Conservation (phyloP, 2,329 filamentous ascomycete species). For the Botryosphaeria agaves region DNA sequence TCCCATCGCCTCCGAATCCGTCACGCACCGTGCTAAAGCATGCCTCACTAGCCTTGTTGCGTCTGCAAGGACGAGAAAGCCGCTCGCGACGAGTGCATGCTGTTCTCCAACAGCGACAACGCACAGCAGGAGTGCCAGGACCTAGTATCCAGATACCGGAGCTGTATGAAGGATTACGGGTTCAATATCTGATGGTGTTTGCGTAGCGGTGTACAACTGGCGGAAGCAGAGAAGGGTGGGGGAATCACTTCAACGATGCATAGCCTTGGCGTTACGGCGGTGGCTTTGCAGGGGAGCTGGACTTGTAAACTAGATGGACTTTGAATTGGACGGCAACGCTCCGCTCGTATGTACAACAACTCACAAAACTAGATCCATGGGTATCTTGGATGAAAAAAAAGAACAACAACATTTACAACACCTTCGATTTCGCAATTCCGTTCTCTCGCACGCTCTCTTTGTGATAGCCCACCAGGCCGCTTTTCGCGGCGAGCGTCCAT, state of each 20-base stretch:
- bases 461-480: conserved; percentile 22
- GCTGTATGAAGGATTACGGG: conserved; percentile 84
- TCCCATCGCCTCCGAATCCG: background rate
- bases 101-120: conserved; percentile 75
- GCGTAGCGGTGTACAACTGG: background rate
- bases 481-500: conserved; percentile 46
- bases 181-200: conserved; percentile 41
- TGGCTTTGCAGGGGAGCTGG: too few species aligned
- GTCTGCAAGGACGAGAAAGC: conserved; percentile 95
- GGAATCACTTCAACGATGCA: background rate
- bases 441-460: too few species aligned
- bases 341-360: too few species aligned
- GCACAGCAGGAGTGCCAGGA: conserved; percentile 70
- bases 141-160: conserved; percentile 70
- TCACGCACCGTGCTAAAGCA: background rate
- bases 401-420: too few species aligned
- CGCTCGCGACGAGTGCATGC: conserved; percentile 93
- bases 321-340: too few species aligned
- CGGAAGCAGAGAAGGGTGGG: background rate
- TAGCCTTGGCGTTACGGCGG: background rate
- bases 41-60: conserved; percentile 60
- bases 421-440: too few species aligned
- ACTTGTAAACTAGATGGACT: too few species aligned
- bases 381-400: too few species aligned
- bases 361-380: too few species aligned